Percentiles rank a stretch among this genome's conserved stretches.
Evolutionary conservation across 495 filamentous ascomycete genomes (phyloP).

Genomic region (Penicillium antarcticum): DNA sequence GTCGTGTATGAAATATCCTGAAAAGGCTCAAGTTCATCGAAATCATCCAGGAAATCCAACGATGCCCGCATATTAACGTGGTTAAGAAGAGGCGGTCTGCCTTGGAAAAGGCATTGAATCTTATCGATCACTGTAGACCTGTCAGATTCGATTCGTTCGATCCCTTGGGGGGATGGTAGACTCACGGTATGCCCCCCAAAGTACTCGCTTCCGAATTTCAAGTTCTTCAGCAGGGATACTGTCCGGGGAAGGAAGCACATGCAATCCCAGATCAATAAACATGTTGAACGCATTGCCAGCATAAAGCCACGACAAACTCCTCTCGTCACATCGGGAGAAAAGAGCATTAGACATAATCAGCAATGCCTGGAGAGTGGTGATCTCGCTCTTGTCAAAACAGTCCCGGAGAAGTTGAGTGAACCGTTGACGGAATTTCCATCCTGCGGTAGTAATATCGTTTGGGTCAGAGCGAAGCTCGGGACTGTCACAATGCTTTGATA

Average conservation of each 20-base stretch:
- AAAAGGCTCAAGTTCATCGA: slow-evolving; percentile 33
- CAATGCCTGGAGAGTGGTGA: slow-evolving; percentile 45
- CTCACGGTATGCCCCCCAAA: slow-evolving; percentile 42
- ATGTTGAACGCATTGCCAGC: slow-evolving; percentile 42
- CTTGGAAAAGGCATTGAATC: slow-evolving; percentile 34
- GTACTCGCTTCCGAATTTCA: slow-evolving; percentile 38
- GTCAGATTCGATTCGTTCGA: not conserved
- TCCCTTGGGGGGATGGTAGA: not conserved
- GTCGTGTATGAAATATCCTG: slow-evolving; percentile 22
- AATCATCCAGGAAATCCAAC: slow-evolving; percentile 28
- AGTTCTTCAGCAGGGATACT: slow-evolving; percentile 35
- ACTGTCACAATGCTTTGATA: slow-evolving; percentile 34
- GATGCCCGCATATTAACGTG: slow-evolving; percentile 27
- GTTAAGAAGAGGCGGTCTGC: slow-evolving; percentile 27
- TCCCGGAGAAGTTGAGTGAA: slow-evolving; percentile 36
- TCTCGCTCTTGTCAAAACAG: slow-evolving; percentile 38
- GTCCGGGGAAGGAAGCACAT: slow-evolving; percentile 24
- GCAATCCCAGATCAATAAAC: slow-evolving; percentile 46
- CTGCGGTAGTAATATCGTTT: slow-evolving; percentile 31
- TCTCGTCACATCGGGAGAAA: slow-evolving; percentile 37
- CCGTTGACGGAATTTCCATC: slow-evolving; percentile 34
- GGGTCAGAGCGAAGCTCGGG: slow-evolving; percentile 32
- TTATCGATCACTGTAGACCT: slow-evolving; percentile 24
- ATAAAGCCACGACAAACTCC: slow-evolving; percentile 45
- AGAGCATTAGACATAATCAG: slow-evolving; percentile 39